phyloP scores from a whole-genome alignment of 75 land plant species.

The Sequoiadendron giganteum region DNA sequence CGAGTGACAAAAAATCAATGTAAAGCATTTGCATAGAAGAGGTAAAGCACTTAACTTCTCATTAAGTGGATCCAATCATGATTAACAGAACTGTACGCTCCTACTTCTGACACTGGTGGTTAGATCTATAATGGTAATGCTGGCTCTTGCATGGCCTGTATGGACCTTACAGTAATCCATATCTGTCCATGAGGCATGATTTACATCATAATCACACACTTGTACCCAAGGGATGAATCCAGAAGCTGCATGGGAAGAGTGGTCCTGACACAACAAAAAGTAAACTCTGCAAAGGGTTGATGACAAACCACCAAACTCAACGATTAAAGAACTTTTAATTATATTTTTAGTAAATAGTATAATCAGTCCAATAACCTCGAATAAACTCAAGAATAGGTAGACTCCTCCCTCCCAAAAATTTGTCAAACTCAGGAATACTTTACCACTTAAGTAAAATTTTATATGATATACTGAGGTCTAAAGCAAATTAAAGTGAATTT shows the following conservation, averaged over 20 bases:
- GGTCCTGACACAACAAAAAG: neutral
- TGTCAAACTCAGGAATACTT: neutral
- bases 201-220: neutral
- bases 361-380: no score
- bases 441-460: neutral
- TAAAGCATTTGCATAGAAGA: neutral
- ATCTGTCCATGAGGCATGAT: neutral
- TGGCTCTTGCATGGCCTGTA: neutral
- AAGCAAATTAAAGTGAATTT: neutral
- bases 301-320: neutral
- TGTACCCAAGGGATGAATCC: neutral
- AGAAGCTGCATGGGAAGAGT: neutral
- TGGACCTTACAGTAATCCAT: neutral
- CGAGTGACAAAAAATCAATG: neutral
- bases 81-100: neutral
- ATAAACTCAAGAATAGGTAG: no score
- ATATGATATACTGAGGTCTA: neutral
- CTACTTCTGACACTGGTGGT: neutral
- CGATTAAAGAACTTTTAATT: neutral
- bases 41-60: neutral
- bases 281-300: neutral
- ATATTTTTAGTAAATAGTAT: neutral
- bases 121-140: neutral
- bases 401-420: neutral
- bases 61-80: neutral